These are phyloP conservation scores for Botryotinia calthae DNA, from an alignment of 2,329 filamentous ascomycete genomes.

Conservation along the genomic window DNA sequence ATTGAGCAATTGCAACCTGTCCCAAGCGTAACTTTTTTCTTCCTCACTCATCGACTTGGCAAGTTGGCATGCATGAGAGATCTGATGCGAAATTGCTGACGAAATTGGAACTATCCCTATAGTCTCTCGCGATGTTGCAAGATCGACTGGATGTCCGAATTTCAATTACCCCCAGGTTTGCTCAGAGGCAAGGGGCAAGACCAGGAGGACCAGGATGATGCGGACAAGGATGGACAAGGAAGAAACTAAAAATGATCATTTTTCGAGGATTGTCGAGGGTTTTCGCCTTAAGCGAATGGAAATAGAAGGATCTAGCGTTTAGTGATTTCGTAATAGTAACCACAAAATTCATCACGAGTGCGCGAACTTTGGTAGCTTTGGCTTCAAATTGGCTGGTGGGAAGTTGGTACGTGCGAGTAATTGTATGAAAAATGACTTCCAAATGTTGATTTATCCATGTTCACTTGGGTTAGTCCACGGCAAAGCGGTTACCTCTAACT, in stretches of 20 bases:
- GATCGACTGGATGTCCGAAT: slow-evolving; percentile 21
- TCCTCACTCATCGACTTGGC: not conserved
- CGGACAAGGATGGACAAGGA: not conserved
- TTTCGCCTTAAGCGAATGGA: not conserved
- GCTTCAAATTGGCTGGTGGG: not conserved
- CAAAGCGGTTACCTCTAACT: slow-evolving; percentile 20
- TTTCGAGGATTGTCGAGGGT: not conserved
- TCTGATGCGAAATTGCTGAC: slow-evolving; percentile 4
- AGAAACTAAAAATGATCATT: slow-evolving; percentile 9
- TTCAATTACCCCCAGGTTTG: slow-evolving; percentile 24
- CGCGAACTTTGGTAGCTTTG: not conserved
- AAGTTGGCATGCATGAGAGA: not conserved
- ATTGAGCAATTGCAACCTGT: not conserved
- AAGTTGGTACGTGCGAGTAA: not conserved
- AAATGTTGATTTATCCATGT: not conserved
- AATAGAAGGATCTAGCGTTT: slow-evolving; percentile 4
- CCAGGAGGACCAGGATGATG: not conserved
- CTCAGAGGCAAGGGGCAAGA: not conserved
- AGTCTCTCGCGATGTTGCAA: slow-evolving; percentile 1
- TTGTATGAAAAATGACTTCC: not conserved
- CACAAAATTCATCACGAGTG: slow-evolving; percentile 19
- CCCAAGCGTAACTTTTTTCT: slow-evolving; percentile 2
- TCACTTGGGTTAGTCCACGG: not conserved
- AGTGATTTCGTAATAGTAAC: slow-evolving; percentile 18
- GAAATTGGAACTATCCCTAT: not conserved